phyloP scores from a whole-genome alignment of 176 grass and related monocot genomes.

The Carex littledalei region DNA sequence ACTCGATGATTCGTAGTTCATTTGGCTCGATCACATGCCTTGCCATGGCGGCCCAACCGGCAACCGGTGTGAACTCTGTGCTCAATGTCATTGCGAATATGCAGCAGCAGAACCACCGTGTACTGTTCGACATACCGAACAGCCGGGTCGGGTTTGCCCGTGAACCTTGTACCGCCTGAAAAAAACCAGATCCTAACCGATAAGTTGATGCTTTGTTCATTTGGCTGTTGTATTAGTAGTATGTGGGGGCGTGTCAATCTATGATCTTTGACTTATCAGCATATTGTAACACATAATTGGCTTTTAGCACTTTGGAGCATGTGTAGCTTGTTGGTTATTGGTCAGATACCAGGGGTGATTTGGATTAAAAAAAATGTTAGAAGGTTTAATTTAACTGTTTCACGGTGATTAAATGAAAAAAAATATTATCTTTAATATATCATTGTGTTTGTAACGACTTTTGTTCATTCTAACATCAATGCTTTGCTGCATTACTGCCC shows the following conservation, averaged over 20 bases:
- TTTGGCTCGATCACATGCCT: slow-evolving; percentile 73
- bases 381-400: too few relatives aligned
- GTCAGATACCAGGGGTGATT: background rate
- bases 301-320: background rate
- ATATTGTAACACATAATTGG: background rate
- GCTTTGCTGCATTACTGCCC: background rate
- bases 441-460: too few relatives aligned
- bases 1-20: slow-evolving; percentile 64
- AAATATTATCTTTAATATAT: too few relatives aligned
- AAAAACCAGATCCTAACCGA: background rate
- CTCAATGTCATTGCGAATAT: slow-evolving; percentile 86
- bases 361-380: background rate
- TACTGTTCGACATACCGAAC: slow-evolving; percentile 82
- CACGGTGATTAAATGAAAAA: too few relatives aligned
- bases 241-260: background rate
- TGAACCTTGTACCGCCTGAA: slow-evolving; percentile 45
- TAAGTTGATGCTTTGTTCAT: background rate
- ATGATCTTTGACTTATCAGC: background rate
- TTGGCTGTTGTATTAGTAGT: background rate
- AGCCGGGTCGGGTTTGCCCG: slow-evolving; percentile 59
- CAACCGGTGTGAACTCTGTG: slow-evolving; percentile 57
- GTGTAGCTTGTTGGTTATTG: background rate
- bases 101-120: slow-evolving; percentile 95
- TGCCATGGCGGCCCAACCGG: slow-evolving; percentile 57
- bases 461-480: too few relatives aligned